Base-by-base conservation (phyloP, 148 eudicot species). In the Arbutus unedo region DNA sequence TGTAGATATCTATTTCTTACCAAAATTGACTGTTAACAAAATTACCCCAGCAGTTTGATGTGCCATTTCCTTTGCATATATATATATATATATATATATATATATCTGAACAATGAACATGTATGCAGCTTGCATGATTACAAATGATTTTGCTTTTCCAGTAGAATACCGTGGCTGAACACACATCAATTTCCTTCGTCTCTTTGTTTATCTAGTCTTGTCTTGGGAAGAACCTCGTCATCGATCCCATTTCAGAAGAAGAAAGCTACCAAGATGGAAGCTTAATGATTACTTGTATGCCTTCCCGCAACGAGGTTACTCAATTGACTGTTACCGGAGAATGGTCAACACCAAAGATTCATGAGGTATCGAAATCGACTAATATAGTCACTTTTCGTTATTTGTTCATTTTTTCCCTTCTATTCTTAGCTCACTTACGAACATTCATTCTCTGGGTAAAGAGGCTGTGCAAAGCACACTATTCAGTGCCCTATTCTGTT, bases 251-350 rank as follows among this genome's bases (percentile, higher is more conserved):
- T 78, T 82, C 85, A 9, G 99, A 93, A 85, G 99, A 97, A 87
- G 95, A 95, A 87, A 90, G 86, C 87, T 85, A 88, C 84, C 93
- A 94, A 92, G 99, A 94, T 85, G 99, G 98, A 72, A 90, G 96
- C 85, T 85, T 94, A 50, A 86, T 92, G 93, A 83, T 96, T 57
- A 87, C 97, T 25, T 90, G 91, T 81, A 93, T 94, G 96, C 92
- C 99, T 78, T 91, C 92, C 38, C 94, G 97, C 67, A 88, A 90
- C 18, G 98, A 94, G 88, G 94, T 96, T 41, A 96, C 97, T 55
- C 99, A 96, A 77, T 83, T 96, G 89, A 89, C 91, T 55, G 81
- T 93, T 77, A 88, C 99, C 1, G 99, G 99, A 82, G 96, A 94
- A 83, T 97, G 98, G 99, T 89, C 97, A 7, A 90, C 96, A 41